Conservation (phyloP, 225 moss, liverwort and hornwort species). For the Physcomitrellopsis africana region DNA sequence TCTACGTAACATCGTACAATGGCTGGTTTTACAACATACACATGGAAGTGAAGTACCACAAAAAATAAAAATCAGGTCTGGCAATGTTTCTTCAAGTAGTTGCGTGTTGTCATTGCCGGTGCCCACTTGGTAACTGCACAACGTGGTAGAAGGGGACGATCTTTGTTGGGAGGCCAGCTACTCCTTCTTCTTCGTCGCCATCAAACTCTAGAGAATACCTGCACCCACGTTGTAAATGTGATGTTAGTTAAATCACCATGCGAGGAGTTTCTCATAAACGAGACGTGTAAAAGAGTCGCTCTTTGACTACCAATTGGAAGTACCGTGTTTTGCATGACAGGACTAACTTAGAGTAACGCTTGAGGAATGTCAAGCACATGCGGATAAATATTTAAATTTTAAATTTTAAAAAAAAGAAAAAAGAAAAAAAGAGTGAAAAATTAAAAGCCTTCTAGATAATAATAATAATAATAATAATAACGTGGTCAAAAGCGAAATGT, state of each 20-base stretch:
- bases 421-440: too few relatives aligned
- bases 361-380: neutral
- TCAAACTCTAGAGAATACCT: constrained; percentile 73
- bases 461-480: neutral
- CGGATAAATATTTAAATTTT: neutral
- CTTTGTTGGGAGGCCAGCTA: constrained; percentile 55
- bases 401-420: too few relatives aligned
- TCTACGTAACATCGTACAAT: too few relatives aligned
- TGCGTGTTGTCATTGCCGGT: constrained; percentile 45
- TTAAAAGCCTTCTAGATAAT: neutral
- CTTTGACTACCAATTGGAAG: neutral
- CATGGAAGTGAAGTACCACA: too few relatives aligned
- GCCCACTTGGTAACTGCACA: constrained; percentile 61
- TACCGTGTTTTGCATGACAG: neutral
- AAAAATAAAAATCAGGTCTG: too few relatives aligned
- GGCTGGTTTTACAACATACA: too few relatives aligned
- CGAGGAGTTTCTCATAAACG: neutral
- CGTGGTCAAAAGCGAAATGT: neutral
- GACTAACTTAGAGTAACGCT: neutral
- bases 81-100: too few relatives aligned
- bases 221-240: constrained; percentile 13
- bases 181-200: constrained; percentile 73
- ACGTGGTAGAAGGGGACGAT: constrained; percentile 49
- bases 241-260: constrained; percentile 2
- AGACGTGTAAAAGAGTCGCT: neutral